These are phyloP conservation scores for Vinca minor DNA, from an alignment of 257 asterid genomes.

Conservation along the genomic window DNA sequence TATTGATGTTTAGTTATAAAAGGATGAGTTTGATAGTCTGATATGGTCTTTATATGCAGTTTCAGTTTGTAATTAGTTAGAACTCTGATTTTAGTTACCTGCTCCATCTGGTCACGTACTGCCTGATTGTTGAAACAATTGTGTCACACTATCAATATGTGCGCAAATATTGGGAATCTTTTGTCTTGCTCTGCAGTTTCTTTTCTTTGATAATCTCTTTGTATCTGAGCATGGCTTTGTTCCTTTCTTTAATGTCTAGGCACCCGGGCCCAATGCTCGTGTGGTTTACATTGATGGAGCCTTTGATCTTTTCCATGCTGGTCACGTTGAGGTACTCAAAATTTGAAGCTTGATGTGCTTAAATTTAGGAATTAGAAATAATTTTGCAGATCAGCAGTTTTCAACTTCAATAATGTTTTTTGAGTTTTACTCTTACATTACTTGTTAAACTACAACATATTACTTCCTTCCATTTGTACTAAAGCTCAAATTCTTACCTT, in stretches of 20 bases:
- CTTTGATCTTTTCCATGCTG: slow-evolving; percentile 95
- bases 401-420: background rate
- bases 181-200: background rate
- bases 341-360: background rate
- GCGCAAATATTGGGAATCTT: too few species aligned
- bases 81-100: background rate
- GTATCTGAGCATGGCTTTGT: slow-evolving; percentile 11
- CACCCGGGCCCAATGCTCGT: slow-evolving; percentile 80
- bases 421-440: background rate
- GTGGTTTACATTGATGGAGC: slow-evolving; percentile 97
- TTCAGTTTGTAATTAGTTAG: background rate
- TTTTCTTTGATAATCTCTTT: slow-evolving; percentile 6
- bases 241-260: slow-evolving; percentile 38
- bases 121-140: background rate
- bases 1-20: too few species aligned
- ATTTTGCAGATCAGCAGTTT: background rate
- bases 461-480: too few species aligned
- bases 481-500: background rate
- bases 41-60: background rate
- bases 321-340: slow-evolving; percentile 79
- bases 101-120: background rate
- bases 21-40: background rate
- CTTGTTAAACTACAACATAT: background rate
- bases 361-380: background rate
- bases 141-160: background rate